Percentiles rank a stretch among this genome's conserved stretches.
Conservation (phyloP, 176 grass and related monocot species). For the Cenchrus fungigraminus region DNA sequence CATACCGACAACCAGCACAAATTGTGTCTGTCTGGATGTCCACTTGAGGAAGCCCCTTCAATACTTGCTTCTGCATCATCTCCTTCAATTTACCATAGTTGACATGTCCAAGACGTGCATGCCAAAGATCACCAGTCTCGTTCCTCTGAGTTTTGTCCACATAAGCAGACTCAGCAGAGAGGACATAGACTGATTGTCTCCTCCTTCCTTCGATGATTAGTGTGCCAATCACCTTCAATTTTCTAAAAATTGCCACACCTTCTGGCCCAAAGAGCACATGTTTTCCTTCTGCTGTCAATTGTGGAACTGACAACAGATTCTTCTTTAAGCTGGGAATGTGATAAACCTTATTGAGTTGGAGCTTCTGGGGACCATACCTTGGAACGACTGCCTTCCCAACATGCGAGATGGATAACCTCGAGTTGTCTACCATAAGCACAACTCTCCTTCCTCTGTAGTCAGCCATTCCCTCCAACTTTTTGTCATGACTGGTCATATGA, state of each 20-base stretch:
- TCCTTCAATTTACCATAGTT: not conserved
- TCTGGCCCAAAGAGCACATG: no score
- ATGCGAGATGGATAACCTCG: not conserved
- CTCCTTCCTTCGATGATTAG: not conserved
- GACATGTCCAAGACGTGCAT: no score
- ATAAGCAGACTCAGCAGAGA: not conserved
- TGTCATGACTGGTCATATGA: not conserved
- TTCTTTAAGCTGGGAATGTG: no score
- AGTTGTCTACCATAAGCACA: constrained; percentile 29
- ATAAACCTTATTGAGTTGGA: no score
- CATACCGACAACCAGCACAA: constrained; percentile 1
- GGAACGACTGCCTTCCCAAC: no score
- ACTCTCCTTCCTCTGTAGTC: constrained; percentile 13
- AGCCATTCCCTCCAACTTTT: not conserved
- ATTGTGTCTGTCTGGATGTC: not conserved
- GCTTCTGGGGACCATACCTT: no score
- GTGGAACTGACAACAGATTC: no score
- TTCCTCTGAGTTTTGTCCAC: no score
- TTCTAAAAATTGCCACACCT: no score
- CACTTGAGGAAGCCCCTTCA: constrained; percentile 25
- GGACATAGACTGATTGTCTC: not conserved
- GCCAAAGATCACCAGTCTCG: no score
- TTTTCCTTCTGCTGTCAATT: no score
- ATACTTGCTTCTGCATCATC: constrained; percentile 8
- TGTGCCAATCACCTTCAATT: no score